Evolutionary conservation across 2,329 filamentous ascomycete genomes (phyloP).

Genomic region (Neofusicoccum ribis): DNA sequence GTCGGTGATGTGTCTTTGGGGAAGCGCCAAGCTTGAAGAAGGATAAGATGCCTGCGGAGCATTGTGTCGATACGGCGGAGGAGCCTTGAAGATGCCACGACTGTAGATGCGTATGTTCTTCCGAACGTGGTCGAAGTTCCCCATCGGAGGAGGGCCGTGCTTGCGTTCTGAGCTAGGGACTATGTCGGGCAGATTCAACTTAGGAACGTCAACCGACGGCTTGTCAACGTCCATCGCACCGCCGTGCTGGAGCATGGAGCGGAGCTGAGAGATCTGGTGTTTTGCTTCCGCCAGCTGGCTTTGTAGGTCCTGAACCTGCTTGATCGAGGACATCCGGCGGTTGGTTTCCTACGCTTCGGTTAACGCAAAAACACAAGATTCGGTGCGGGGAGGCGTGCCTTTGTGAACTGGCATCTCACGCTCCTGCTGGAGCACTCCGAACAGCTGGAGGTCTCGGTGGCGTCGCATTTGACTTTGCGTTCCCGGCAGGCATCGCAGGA

Average conservation of each 20-base stretch:
- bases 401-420: slow-evolving; percentile 98
- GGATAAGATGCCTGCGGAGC: slow-evolving; percentile 45
- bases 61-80: slow-evolving; percentile 64
- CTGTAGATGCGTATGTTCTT: slow-evolving; percentile 72
- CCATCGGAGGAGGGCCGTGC: slow-evolving; percentile 57
- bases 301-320: slow-evolving; percentile 96
- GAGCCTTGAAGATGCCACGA: slow-evolving; percentile 77
- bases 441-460: slow-evolving; percentile 92
- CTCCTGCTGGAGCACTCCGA: slow-evolving; percentile 96
- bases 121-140: slow-evolving; percentile 71
- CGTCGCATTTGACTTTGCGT: slow-evolving; percentile 81
- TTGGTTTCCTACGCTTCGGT: slow-evolving; percentile 70
- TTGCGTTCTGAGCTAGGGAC: slow-evolving; percentile 45
- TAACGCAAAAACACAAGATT: neutral
- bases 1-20: slow-evolving; percentile 68
- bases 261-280: slow-evolving; percentile 75
- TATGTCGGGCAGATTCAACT: slow-evolving; percentile 35
- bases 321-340: slow-evolving; percentile 97
- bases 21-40: slow-evolving; percentile 60
- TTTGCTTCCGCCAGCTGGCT: slow-evolving; percentile 81
- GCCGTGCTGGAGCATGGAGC: slow-evolving; percentile 60
- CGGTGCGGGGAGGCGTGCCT: slow-evolving; percentile 43
- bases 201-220: slow-evolving; percentile 26
- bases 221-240: slow-evolving; percentile 46
- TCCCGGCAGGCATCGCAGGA: slow-evolving; percentile 97